These are phyloP conservation scores for Blastobotrys muscicola DNA, from an alignment of 805 yeast genomes.

Conservation along the genomic window DNA sequence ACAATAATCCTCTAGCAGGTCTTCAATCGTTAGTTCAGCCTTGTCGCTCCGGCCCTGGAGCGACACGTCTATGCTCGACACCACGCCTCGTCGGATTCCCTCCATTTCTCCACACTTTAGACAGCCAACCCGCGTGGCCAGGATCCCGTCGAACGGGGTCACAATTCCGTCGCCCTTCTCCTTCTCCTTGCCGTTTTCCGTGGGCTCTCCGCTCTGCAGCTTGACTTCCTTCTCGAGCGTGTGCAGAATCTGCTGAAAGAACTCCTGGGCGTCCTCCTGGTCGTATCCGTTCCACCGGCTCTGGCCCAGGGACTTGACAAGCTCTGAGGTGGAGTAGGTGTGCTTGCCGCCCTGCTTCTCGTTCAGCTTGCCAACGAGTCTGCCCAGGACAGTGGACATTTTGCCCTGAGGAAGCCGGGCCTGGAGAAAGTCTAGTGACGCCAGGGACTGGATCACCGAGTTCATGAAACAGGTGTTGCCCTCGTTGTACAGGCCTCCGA, in stretches of 20 bases:
- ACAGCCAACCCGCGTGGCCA: constrained; percentile 87
- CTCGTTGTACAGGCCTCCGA: constrained; percentile 82
- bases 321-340: constrained; percentile 21
- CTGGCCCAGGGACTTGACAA: constrained; percentile 13
- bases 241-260: constrained; percentile 51
- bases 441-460: constrained; percentile 73
- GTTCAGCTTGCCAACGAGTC: constrained; percentile 21
- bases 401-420: neutral
- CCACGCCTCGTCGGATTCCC: constrained; percentile 75
- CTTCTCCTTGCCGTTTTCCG: neutral
- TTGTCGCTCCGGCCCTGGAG: constrained; percentile 10
- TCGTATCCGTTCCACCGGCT: constrained; percentile 67
- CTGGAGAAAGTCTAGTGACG: constrained; percentile 56
- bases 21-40: constrained; percentile 9
- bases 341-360: constrained; percentile 21
- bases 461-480: constrained; percentile 96
- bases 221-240: constrained; percentile 26
- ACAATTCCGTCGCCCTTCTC: constrained; percentile 36
- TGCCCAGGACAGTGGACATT: constrained; percentile 10
- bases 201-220: neutral
- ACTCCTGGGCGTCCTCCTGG: constrained; percentile 96
- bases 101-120: constrained; percentile 87
- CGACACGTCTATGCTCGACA: constrained; percentile 32
- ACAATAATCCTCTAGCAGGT: constrained; percentile 24
- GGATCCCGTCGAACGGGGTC: constrained; percentile 88